Evolutionary conservation across 2,329 filamentous ascomycete species (phyloP).

Genomic region (Beauveria pseudobassiana): DNA sequence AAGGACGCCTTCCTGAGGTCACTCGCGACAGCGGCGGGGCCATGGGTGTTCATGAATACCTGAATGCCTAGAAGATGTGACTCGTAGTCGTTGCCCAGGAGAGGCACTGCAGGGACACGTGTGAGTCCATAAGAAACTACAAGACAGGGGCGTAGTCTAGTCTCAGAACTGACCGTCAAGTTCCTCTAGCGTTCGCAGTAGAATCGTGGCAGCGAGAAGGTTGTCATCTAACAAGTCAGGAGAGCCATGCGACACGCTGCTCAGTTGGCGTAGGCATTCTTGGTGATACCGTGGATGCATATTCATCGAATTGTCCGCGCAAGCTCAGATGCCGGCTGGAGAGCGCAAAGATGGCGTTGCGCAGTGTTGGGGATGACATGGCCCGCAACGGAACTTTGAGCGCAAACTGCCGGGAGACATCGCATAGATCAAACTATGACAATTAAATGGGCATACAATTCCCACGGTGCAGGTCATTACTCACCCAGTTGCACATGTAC

Average conservation of each 20-base stretch:
- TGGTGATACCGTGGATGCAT: slow-evolving; percentile 46
- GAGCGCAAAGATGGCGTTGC: slow-evolving; percentile 50
- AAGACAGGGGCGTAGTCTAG: neutral
- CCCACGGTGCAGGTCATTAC: neutral
- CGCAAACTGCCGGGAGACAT: neutral
- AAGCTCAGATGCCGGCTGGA: slow-evolving; percentile 45
- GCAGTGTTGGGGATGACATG: slow-evolving; percentile 40
- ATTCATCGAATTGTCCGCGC: slow-evolving; percentile 35
- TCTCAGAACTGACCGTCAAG: neutral
- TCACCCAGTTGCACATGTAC: neutral
- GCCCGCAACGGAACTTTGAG: slow-evolving; percentile 27
- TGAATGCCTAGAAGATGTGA: neutral
- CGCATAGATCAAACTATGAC: neutral
- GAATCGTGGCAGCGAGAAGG: neutral
- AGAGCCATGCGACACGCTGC: neutral
- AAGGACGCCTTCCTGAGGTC: slow-evolving; percentile 45
- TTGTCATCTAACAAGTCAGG: neutral
- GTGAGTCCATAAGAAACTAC: neutral
- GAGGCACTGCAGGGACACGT: neutral
- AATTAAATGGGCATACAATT: no score
- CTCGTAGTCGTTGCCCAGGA: neutral
- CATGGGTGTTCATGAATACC: neutral
- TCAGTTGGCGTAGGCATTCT: neutral
- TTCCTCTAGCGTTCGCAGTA: neutral
- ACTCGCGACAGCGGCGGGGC: slow-evolving; percentile 19